Base-by-base conservation (phyloP, 176 grass and related monocot species). In the Musa itinerans region DNA sequence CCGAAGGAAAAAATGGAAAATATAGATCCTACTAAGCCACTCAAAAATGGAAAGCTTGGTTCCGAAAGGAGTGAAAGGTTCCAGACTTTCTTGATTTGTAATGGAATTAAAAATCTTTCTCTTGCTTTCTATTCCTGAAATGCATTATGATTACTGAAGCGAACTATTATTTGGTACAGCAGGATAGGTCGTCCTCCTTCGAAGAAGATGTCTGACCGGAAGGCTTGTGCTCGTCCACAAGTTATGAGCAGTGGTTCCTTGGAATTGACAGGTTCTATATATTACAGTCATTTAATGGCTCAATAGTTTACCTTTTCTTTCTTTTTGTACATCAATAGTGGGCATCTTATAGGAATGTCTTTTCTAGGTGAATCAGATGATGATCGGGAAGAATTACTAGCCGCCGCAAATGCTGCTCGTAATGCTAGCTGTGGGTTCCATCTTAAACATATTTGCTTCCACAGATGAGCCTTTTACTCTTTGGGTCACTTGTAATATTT, bases 331-430 rank as follows among this genome's bases (percentile, higher is more conserved):
- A 62, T 69, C 59, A 26, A 74, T 59, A 55, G 55, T 53, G 10
- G 53, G 59, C 11, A 52, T 78, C 17, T 72, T 78, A 87, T 52
- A 43, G 77, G 57, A 27, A 55, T 83, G 62, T 78, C 19, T 27
- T 68, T 27, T 96, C 76, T 74, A 96, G 92, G 75, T 87, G 83
- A 87, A 80, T 72, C 77, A 74, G 84, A 87, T 52, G 92, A 92
- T 89, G 92, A 89, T 83, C 85, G 43, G 69, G 92, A 89, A 81
- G 87, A 92, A 78, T 83, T 92, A 81, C 85, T 87, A 87, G 80
- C 87, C 81, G 92, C 85, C 84, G 89, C 84, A 78, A 80, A 85
- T 54, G 87, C 89, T 82, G 89, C 89, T 71, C 81, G 87, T 59
- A 86, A 23, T 14, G 62, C 89, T 92, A 89, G 79, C 48, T 80